These are phyloP conservation scores for Avicennia marina DNA, from an alignment of 257 asterid genomes.

Conservation along the genomic window DNA sequence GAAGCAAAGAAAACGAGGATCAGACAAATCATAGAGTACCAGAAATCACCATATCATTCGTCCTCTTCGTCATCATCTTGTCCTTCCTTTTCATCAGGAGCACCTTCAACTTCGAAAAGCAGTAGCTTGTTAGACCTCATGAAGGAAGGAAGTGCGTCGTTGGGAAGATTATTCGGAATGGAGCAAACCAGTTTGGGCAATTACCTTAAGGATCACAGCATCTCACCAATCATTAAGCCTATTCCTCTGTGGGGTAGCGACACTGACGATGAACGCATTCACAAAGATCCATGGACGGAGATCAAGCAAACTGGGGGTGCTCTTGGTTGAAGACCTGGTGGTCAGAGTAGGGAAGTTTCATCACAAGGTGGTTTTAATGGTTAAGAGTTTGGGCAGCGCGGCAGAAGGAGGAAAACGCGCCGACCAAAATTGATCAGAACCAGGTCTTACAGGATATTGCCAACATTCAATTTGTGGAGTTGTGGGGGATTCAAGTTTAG, in stretches of 20 bases:
- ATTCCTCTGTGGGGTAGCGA: conserved; percentile 46
- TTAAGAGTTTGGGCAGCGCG: background rate
- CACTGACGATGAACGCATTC: conserved; percentile 29
- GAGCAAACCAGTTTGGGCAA: conserved; percentile 42
- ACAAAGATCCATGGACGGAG: conserved; percentile 45
- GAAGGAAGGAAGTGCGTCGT: conserved; percentile 66
- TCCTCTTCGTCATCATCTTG: conserved; percentile 28
- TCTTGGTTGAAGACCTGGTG: conserved; percentile 16
- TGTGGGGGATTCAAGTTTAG: conserved; percentile 43
- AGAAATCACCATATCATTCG: conserved; percentile 45
- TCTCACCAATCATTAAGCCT: conserved; percentile 48
- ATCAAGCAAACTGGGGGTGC: conserved; percentile 8
- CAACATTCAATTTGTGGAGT: conserved; percentile 43
- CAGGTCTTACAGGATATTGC: conserved; percentile 40
- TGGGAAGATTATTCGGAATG: conserved; percentile 63
- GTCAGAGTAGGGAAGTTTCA: conserved; percentile 14
- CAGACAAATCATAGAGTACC: conserved; percentile 47
- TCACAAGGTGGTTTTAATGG: conserved; percentile 5
- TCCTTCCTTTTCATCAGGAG: conserved; percentile 24
- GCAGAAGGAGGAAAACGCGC: background rate
- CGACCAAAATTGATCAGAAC: conserved; percentile 34
- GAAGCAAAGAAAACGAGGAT: conserved; percentile 36
- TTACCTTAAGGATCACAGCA: conserved; percentile 49
- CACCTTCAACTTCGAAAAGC: conserved; percentile 33
- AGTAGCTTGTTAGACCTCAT: conserved; percentile 47